phyloP scores from a whole-genome alignment of 768 basidiomycete genomes.

The Leccinum barrowsii region DNA sequence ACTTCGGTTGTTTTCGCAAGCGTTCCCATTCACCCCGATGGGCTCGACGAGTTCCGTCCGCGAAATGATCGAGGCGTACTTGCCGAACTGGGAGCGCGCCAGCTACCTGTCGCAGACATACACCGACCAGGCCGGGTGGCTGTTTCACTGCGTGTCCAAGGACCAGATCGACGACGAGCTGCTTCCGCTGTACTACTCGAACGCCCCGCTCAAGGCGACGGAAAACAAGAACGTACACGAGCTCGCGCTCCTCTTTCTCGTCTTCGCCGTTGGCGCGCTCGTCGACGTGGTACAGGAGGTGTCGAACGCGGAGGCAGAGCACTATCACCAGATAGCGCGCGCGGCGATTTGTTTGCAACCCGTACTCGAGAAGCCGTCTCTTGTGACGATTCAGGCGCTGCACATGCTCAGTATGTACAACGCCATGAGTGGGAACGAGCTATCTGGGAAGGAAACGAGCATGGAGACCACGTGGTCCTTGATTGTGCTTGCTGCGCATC shows the following conservation, averaged over 20 bases:
- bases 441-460: conserved; percentile 53
- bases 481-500: conserved; percentile 59
- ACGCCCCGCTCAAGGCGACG: conserved; percentile 13
- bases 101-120: conserved; percentile 43
- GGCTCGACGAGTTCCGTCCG: conserved; percentile 46
- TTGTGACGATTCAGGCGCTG: conserved; percentile 67
- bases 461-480: conserved; percentile 74
- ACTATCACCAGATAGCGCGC: conserved; percentile 61
- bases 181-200: conserved; percentile 39
- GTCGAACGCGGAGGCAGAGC: conserved; percentile 46
- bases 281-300: conserved; percentile 33
- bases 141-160: conserved; percentile 46
- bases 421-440: conserved; percentile 63
- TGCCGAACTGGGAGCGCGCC: conserved; percentile 53
- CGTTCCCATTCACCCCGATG: conserved; percentile 64
- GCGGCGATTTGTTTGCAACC: conserved; percentile 66
- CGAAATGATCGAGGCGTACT: conserved; percentile 47
- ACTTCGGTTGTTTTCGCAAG: conserved; percentile 48
- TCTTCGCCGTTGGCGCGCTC: conserved; percentile 54
- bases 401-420: conserved; percentile 69
- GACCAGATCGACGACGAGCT: conserved; percentile 45
- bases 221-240: conserved; percentile 46
- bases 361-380: conserved; percentile 66
- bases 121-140: conserved; percentile 47
- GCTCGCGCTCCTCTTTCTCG: conserved; percentile 45